Base-by-base conservation (phyloP, 352 stramenopile genomes). In the Phytophthora ohioensis region DNA sequence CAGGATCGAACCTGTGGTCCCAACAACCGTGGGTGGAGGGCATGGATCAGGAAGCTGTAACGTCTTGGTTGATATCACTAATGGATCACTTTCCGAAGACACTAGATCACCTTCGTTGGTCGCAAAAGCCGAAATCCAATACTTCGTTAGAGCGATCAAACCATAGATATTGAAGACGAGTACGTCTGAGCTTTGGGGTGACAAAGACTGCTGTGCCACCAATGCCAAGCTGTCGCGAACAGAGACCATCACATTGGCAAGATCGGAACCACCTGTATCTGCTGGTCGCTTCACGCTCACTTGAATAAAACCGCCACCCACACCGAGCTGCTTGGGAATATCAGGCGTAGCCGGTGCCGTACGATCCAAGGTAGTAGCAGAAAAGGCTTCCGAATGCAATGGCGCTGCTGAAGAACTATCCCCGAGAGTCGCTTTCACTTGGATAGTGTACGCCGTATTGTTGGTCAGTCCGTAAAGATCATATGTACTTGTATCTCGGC, bases 1-100 rank as follows among this genome's bases (percentile, higher is more conserved):
- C 7, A 32, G 17, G n/a, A n/a, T 49, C 52, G 3, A 60, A 90
- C 79, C 82, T 63, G 80, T 88, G 32, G 73, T 60, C 15, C 51
- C 64, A 35, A 90, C 30, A 9, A 87, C 31, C 27, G 47, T 87
- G 4, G 80, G 80, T 38, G 82, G 5, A 4, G 82, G 80, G 41
- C 78, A 88, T n/a, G 71, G 51, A 9, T 59, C 74, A 39, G 82
- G 78, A 13, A 75, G 51, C 51, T 87, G 69, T 10, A 75, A 48
- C 9, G 31, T 38, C 2, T 27, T 38, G 2, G 82, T 90, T 5
- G 52, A 63, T 6, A 65, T 39, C 3, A 36, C 48, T n/a, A 83
- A 39, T 7, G 7, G 12, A 9, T 9, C 10, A 52, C 79, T 82
- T 54, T 75, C 57, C 4, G 10, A 4, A 5, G 69, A 71, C 10